phyloP scores from a whole-genome alignment of 1,139 yeast species.

The Yarrowia galli region DNA sequence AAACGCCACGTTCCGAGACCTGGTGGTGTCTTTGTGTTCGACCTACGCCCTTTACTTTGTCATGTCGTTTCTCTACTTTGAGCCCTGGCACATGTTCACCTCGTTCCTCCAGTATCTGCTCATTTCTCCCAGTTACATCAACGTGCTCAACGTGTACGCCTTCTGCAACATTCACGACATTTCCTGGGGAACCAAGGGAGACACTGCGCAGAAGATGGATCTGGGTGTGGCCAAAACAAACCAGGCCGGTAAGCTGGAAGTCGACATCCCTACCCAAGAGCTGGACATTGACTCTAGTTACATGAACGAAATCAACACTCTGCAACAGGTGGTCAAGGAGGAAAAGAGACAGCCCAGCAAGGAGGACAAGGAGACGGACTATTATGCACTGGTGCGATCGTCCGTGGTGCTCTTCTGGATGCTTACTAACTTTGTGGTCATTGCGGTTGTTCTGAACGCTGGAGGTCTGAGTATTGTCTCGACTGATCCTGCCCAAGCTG shows the following conservation, averaged over 20 bases:
- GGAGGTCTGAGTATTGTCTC: conserved; percentile 59
- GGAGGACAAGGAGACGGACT: conserved; percentile 58
- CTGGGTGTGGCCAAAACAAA: conserved; percentile 73
- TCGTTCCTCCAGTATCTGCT: conserved; percentile 74
- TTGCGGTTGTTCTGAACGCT: conserved; percentile 74
- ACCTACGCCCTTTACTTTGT: conserved; percentile 83
- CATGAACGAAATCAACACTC: conserved; percentile 50
- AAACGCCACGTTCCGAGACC: conserved; percentile 76
- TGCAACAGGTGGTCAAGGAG: conserved; percentile 46
- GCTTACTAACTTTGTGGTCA: conserved; percentile 68
- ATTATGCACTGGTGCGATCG: conserved; percentile 78
- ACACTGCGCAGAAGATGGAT: conserved; percentile 63
- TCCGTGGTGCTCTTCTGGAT: conserved; percentile 83
- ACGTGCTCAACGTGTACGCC: conserved; percentile 80
- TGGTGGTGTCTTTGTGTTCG: conserved; percentile 83
- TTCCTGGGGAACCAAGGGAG: conserved; percentile 89
- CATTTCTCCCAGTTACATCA: conserved; percentile 77
- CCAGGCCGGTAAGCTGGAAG: conserved; percentile 62
- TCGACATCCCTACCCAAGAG: conserved; percentile 68
- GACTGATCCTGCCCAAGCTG: conserved; percentile 42
- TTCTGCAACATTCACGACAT: conserved; percentile 87
- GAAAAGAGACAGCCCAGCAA: conserved; percentile 44
- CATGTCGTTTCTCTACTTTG: conserved; percentile 76
- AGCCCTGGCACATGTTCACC: conserved; percentile 81
- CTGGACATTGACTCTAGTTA: conserved; percentile 70